Conservation (phyloP, 2,329 filamentous ascomycete genomes). For the Madurella mycetomatis region DNA sequence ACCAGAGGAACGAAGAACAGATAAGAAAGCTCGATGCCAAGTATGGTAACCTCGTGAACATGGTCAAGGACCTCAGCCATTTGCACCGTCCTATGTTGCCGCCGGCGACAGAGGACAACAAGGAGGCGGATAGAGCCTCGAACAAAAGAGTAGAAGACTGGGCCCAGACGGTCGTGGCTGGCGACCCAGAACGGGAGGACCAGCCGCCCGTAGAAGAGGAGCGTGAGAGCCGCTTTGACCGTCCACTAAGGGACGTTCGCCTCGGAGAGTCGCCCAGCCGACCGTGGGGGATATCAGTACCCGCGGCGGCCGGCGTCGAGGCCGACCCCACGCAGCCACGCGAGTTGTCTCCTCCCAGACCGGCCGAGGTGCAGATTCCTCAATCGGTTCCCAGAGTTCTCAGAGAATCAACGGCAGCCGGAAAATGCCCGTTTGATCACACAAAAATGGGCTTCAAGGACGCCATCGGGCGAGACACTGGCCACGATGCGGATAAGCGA, state of each 20-base stretch:
- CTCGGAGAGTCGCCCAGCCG: slow-evolving; percentile 89
- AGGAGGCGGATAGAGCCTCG: slow-evolving; percentile 45
- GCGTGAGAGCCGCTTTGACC: slow-evolving; percentile 72
- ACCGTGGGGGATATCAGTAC: slow-evolving; percentile 88
- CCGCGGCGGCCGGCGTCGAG: slow-evolving; percentile 45
- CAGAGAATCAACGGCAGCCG: slow-evolving; percentile 27
- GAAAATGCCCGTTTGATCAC: slow-evolving; percentile 55
- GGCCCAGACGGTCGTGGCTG: slow-evolving; percentile 54
- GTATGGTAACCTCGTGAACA: slow-evolving; percentile 85
- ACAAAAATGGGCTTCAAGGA: slow-evolving; percentile 26
- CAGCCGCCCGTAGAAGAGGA: slow-evolving; percentile 43
- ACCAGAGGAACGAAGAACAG: slow-evolving; percentile 80
- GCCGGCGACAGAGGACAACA: slow-evolving; percentile 37
- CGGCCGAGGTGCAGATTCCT: slow-evolving; percentile 45
- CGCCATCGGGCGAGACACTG: slow-evolving; percentile 2
- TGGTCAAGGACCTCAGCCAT: slow-evolving; percentile 85
- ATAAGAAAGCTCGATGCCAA: slow-evolving; percentile 88
- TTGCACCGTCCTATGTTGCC: slow-evolving; percentile 87
- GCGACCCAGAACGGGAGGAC: slow-evolving; percentile 27
- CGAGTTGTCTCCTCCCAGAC: slow-evolving; percentile 54
- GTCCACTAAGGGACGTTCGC: slow-evolving; percentile 81
- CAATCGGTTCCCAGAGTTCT: slow-evolving; percentile 5
- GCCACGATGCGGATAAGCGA: neutral
- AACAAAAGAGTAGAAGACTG: slow-evolving; percentile 77
- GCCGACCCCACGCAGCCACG: slow-evolving; percentile 31